Percentiles rank a stretch among this genome's conserved stretches.
Evolutionary conservation across 345 rosid species (phyloP).

Genomic region (Aquilaria malaccensis): DNA sequence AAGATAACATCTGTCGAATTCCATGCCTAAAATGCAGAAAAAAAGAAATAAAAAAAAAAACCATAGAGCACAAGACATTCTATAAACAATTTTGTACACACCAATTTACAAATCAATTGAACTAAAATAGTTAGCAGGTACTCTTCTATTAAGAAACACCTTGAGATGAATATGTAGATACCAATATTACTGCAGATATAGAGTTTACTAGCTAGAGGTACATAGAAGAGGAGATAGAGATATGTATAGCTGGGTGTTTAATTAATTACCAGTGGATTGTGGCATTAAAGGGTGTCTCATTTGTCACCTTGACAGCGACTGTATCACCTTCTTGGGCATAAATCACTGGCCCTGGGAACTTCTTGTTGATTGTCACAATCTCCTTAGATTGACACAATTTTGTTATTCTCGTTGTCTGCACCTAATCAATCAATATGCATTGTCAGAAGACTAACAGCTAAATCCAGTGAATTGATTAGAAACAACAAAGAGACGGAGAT

Average conservation of each 20-base stretch:
- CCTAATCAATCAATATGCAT: constrained; percentile 25
- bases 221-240: no score
- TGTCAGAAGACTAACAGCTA: not conserved
- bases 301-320: constrained; percentile 56
- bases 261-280: constrained; percentile 72
- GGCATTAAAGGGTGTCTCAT: constrained; percentile 62
- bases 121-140: not conserved
- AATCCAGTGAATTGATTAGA: constrained; percentile 2
- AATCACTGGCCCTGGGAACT: constrained; percentile 68
- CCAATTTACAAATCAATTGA: no score
- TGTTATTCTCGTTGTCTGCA: constrained; percentile 45
- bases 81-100: no score
- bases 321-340: constrained; percentile 75
- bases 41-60: not conserved
- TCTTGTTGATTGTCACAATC: constrained; percentile 61
- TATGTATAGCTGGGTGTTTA: not conserved
- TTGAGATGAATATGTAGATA: no score
- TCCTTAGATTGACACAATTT: constrained; percentile 57
- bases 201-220: no score
- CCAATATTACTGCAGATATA: not conserved
- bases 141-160: not conserved
- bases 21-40: constrained; percentile 54
- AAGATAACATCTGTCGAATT: constrained; percentile 65
- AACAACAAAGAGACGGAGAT: constrained; percentile 4
- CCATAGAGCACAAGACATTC: not conserved